Percentiles rank a stretch among this genome's conserved stretches.
Evolutionary conservation across 192 early-diverging fungal species (phyloP).

Genomic region (Spizellomyces punctatus): DNA sequence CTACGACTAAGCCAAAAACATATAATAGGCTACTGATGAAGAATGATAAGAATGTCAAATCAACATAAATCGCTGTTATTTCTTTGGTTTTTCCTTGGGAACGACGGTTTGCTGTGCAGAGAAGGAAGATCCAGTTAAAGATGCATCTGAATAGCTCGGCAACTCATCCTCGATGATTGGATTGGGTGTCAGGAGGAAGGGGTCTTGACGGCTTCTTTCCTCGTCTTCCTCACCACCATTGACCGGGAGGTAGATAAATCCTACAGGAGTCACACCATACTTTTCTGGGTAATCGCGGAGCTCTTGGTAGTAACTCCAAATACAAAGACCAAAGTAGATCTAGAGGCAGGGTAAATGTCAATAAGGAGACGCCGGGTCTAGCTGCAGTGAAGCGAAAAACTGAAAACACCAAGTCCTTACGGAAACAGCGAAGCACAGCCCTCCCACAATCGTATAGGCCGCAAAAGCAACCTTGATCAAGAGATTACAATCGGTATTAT

Average conservation of each 20-base stretch:
- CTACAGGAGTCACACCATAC: conserved; percentile 6
- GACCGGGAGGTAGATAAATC: not conserved
- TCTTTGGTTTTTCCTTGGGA: too few relatives aligned
- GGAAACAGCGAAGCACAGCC: too few relatives aligned
- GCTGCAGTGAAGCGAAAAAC: too few relatives aligned
- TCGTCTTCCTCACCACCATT: not conserved
- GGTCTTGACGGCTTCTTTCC: not conserved
- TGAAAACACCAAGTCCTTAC: too few relatives aligned
- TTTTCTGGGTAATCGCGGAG: conserved; percentile 19
- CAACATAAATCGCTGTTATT: too few relatives aligned
- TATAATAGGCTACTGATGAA: too few relatives aligned
- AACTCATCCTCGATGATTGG: not conserved
- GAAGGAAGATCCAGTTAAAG: not conserved
- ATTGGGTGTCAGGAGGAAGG: not conserved
- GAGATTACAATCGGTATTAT: not conserved
- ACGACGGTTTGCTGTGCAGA: not conserved
- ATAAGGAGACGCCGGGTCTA: not conserved
- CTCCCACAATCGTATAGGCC: too few relatives aligned
- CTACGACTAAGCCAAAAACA: too few relatives aligned
- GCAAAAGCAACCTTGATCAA: not conserved
- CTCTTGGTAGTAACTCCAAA: conserved; percentile 18
- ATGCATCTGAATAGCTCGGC: not conserved
- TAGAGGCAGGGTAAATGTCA: not conserved
- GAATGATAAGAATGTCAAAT: too few relatives aligned
- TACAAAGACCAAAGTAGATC: conserved; percentile 9